Conservation (phyloP, 2,329 filamentous ascomycete genomes). For the Ilyonectria destructans region DNA sequence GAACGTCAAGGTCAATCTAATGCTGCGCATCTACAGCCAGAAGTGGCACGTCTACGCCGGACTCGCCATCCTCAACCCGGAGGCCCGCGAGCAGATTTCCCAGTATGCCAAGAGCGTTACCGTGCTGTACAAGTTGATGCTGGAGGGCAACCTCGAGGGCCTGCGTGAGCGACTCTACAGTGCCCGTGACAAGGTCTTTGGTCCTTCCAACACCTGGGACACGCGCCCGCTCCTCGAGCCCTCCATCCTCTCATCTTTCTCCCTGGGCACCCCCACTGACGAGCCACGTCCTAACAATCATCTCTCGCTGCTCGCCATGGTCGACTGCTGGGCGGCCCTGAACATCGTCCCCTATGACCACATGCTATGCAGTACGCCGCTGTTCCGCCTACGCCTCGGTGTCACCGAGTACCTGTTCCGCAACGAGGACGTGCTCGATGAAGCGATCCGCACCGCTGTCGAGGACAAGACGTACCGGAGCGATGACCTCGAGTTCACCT, state of each 20-base stretch:
- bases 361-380: conserved; percentile 98
- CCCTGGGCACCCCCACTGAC: conserved; percentile 80
- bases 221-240: conserved; percentile 83
- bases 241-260: conserved; percentile 90
- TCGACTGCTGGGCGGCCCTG: conserved; percentile 97
- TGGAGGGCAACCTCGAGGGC: conserved; percentile 85
- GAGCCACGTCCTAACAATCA: conserved; percentile 88
- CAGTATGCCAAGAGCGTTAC: conserved; percentile 96
- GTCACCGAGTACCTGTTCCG: conserved; percentile 98
- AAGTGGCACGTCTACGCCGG: conserved; percentile 99
- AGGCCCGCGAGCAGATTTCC: conserved; percentile 91
- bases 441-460: conserved; percentile 88
- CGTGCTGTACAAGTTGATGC: conserved; percentile 96
- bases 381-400: conserved; percentile 96
- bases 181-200: conserved; percentile 81
- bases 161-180: conserved; percentile 79
- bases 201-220: conserved; percentile 75
- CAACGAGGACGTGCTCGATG: conserved; percentile 84
- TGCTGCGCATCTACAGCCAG: conserved; percentile 95
- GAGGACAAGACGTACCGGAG: conserved; percentile 93
- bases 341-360: conserved; percentile 98
- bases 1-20: conserved; percentile 99
- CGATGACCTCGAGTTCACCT: conserved; percentile 97
- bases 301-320: conserved; percentile 93
- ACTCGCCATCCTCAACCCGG: conserved; percentile 95